A percentile compares a stretch with the other conserved stretches of the same genome.
phyloP scores from a whole-genome alignment of 2,329 filamentous ascomycete genomes.

The Bipolaris gigantea region DNA sequence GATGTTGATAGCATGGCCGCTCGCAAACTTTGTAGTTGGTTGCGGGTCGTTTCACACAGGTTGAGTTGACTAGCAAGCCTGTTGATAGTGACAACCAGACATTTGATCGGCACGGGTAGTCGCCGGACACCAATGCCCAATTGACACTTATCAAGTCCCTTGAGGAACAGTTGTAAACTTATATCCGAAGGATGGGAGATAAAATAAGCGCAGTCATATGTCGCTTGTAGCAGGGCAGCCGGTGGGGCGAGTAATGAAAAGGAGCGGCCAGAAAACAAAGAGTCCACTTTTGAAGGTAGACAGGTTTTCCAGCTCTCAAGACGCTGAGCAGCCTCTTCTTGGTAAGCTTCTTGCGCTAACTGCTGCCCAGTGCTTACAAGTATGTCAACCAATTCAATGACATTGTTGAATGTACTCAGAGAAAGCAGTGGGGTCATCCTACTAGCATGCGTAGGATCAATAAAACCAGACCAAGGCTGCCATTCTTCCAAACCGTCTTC shows the following conservation, averaged over 20 bases:
- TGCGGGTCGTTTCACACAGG: slow-evolving; percentile 18
- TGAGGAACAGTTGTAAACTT: slow-evolving; percentile 22
- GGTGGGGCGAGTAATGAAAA: slow-evolving; percentile 29
- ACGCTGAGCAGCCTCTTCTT: slow-evolving; percentile 35
- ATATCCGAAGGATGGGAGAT: slow-evolving; percentile 24
- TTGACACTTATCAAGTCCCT: slow-evolving; percentile 31
- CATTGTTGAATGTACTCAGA: slow-evolving; percentile 57
- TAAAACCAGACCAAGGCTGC: slow-evolving; percentile 66
- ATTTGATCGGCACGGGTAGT: slow-evolving; percentile 34
- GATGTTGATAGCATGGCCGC: slow-evolving; percentile 17
- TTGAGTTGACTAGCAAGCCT: slow-evolving; percentile 17
- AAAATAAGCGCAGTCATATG: slow-evolving; percentile 31
- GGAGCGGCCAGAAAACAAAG: slow-evolving; percentile 16
- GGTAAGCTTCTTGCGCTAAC: not conserved
- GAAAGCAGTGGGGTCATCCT: slow-evolving; percentile 45
- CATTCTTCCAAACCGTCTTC: slow-evolving; percentile 74
- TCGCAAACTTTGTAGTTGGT: slow-evolving; percentile 25
- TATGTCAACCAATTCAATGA: slow-evolving; percentile 44
- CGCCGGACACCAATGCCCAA: slow-evolving; percentile 23
- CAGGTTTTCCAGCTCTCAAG: slow-evolving; percentile 44
- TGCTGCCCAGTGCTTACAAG: slow-evolving; percentile 17
- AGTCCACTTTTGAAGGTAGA: slow-evolving; percentile 31
- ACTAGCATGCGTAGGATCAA: slow-evolving; percentile 29
- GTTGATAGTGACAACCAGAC: slow-evolving; percentile 28
- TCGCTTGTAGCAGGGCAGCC: slow-evolving; percentile 31